Evolutionary conservation across 176 grass and related monocot genomes (phyloP), one percentile per base, ranked within the genome.

Genomic region (Melocanna baccifera): DNA sequence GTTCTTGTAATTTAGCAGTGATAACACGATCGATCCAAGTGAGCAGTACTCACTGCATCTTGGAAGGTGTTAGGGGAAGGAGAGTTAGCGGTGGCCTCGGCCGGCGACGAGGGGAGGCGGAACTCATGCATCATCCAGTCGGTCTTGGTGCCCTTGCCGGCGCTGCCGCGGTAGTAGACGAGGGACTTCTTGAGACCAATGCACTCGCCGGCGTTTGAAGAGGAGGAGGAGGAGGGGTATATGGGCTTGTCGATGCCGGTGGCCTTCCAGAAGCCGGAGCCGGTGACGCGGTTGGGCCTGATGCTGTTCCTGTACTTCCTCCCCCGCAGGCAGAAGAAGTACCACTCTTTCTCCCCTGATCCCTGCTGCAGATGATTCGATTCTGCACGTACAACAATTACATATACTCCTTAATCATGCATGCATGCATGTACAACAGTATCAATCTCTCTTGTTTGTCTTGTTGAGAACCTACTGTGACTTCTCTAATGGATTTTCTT

Each of bases 91-190:
- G 22, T 9, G 13, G 43, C 10, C 8, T 70, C 25, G 4, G 41
- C 40, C 3, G 45, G 9, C 5, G 62, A 5, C 70, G 68, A 36
- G 5, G 91, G 93, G 36, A 92, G 93, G 9, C 93, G 93, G 86
- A 92, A 95, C 42, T 95, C 93, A 10, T 95, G 93, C 93, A 95
- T 95, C 93, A 95, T 95, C 93, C 93, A 95, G 37, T 95, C 93
- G 0, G 93, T 95, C 58, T 95, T 95, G 41, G 65, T 90, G 12
- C 88, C 93, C n/a, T 87, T 88, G 23, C 93, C 90, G 45, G 93
- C 93, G 47, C 79, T 86, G 26, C 93, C 93, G 75, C 85, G 78
- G 62, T 95, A 95, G 72, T 95, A 95, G 46, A 95, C 93, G 19
- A 95, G 86, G 0, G 93, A 92, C 73, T 95, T 95, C 90, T 95